Evolutionary conservation across 2,329 filamentous ascomycete genomes (phyloP).

Genomic region (Pseudogymnoascus sp.): DNA sequence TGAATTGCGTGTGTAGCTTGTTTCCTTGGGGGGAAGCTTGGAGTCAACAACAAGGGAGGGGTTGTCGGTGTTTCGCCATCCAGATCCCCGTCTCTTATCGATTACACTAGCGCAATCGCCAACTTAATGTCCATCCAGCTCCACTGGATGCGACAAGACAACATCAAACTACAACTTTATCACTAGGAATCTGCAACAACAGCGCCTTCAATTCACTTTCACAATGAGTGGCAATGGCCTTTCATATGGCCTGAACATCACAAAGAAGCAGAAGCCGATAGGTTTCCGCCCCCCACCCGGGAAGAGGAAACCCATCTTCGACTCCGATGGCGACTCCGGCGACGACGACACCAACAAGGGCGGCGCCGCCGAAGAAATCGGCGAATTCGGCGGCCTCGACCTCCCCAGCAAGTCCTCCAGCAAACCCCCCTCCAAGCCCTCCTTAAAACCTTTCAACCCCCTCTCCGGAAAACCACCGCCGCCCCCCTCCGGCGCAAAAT

Average conservation of each 20-base stretch:
- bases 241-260: slow-evolving; percentile 50
- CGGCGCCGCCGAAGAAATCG: slow-evolving; percentile 45
- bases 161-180: not conserved
- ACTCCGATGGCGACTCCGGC: slow-evolving; percentile 49
- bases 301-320: slow-evolving; percentile 50
- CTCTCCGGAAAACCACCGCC: slow-evolving; percentile 46
- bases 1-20: not conserved
- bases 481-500: slow-evolving; percentile 23
- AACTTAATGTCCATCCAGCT: not conserved
- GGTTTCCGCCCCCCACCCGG: slow-evolving; percentile 38
- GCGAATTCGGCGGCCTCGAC: slow-evolving; percentile 46
- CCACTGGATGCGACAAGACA: not conserved
- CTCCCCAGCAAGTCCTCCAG: slow-evolving; percentile 50
- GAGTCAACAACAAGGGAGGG: not conserved
- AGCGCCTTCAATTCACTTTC: not conserved
- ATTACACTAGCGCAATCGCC: slow-evolving; percentile 7
- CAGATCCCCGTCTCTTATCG: slow-evolving; percentile 3
- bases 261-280: slow-evolving; percentile 44
- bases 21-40: not conserved
- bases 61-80: not conserved
- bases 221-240: slow-evolving; percentile 32
- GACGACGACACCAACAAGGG: slow-evolving; percentile 34
- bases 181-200: not conserved
- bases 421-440: slow-evolving; percentile 60
- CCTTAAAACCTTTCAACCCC: slow-evolving; percentile 48